Base-by-base conservation (phyloP, 768 basidiomycete species). In the Pulveroboletus sp. region DNA sequence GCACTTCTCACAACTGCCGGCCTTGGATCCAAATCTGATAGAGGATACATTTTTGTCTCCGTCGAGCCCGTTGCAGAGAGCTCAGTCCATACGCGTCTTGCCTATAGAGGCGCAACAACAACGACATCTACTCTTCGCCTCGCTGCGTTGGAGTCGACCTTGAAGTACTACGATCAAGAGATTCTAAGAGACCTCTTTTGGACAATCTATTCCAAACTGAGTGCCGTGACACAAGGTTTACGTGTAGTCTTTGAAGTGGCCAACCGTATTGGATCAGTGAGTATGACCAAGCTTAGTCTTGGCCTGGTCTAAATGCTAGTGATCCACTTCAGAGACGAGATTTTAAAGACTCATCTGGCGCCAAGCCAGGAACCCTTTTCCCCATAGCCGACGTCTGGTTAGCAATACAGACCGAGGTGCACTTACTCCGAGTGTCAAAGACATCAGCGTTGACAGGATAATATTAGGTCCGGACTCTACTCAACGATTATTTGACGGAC, bases 121-220 rank as follows among this genome's bases (percentile, higher is more conserved):
- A 74, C 74, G 21, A 73, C 83, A 0, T 79, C 82, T 15, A 68
- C 69, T 21, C 68, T 93, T 50, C 78, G 90, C 36, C 74, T 89
- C 26, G 76, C 83, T 15, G 85, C 85, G 1, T 66, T 92, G 55
- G 91, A 92, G 60, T 81, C 83, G 7, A 80, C 84, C 15, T 72
- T 82, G 0, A 87, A 84, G 54, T 78, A 81, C 30, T 73, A 76
- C 15, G 89, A 96, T 59, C 89, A 91, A 52, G 93, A 95, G 61
- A 86, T 88, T 13, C 67, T 99, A 47, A 78, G 75, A 52, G 96
- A 98, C 66, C 76, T 99, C 32, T 98, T 98, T 68, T 98, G 95
- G 95, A 96, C 95, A 2, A 64, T 95, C 14, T 99, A 92, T 65
- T 96, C 93, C 14, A 98, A 99, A 68, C 62, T 99, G 41, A 86